Base-by-base conservation (phyloP, 345 rosid species). In the Melaleuca quinquenervia region DNA sequence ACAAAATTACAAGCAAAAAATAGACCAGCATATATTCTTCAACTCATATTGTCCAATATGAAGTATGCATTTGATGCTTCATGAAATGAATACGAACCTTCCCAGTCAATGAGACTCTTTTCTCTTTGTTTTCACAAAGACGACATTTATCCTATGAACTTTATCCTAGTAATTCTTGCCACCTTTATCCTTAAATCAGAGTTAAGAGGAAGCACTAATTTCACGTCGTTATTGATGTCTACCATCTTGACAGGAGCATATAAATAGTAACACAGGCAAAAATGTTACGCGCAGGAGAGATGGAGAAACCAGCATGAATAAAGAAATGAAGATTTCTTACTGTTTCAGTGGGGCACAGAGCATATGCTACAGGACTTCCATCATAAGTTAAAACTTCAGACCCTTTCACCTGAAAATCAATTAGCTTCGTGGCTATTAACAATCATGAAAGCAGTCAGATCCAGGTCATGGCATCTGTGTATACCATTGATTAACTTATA, bases 291-390 rank as follows among this genome's bases (percentile, higher is more conserved):
- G 5, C 15, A 85, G 49, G 22, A 54, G 51, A 76, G n/a, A 85
- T 44, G 4, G 70, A 85, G 36, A 27, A 36, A 84, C 41, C n/a
- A 74, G 54, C 45, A 64, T 60, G n/a, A 50, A 8, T 29, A 52
- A 22, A 64, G 29, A 83, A 50, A 62, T 74, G 64, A 32, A 49
- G 60, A 53, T 74, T 60, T 52, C 88, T 45, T 91, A 97, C 99
- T 41, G 96, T 97, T 91, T 97, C 98, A 56, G 88, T 89, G 51
- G 98, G 98, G 88, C 86, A 86, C 84, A 89, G 84, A 86, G 98
- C 92, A 90, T 95, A 97, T 70, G 93, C 98, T 86, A 97, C 95
- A 52, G 98, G 95, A 82, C 92, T 89, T 82, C 94, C 95, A 87
- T 91, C 97, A 87, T 92, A 92, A 86, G 93, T 89, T 56, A 92